Percentiles rank a stretch among this genome's conserved stretches.
Conservation (phyloP, 805 yeast species). For the Zygoascus tannicola region DNA sequence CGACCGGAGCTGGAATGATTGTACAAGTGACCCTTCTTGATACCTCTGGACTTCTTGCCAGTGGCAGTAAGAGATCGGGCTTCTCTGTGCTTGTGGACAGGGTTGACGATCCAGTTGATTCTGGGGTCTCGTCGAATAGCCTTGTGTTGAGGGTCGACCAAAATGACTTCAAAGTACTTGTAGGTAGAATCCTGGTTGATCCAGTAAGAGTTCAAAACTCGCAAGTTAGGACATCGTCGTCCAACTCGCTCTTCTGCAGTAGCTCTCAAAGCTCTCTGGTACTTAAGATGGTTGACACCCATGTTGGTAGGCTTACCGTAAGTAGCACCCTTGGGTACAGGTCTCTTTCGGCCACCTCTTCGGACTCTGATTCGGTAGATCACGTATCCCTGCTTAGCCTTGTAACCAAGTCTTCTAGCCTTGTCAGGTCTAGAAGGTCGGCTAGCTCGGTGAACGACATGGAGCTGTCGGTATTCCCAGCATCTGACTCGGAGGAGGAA, state of each 20-base stretch:
- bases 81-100: constrained; percentile 99
- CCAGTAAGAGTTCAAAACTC: constrained; percentile 99
- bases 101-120: constrained; percentile 99
- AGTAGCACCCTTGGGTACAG: constrained; percentile 99
- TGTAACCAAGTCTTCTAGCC: constrained; percentile 99
- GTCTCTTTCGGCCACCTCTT: constrained; percentile 99
- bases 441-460: constrained; percentile 96
- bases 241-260: constrained; percentile 99
- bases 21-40: constrained; percentile 99
- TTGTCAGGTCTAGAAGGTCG: constrained; percentile 99
- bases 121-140: constrained; percentile 98
- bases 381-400: constrained; percentile 99
- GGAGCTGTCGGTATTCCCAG: constrained; percentile 99
- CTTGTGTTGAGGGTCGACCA: constrained; percentile 95
- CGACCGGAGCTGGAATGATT: constrained; percentile 98
- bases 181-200: constrained; percentile 98
- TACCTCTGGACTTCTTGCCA: constrained; percentile 99
- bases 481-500: constrained; percentile 99
- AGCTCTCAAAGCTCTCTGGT: constrained; percentile 96
- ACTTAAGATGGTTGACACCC: constrained; percentile 98
- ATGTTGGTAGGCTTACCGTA: constrained; percentile 99
- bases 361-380: constrained; percentile 98
- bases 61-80: constrained; percentile 96
- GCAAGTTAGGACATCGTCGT: constrained; percentile 96
- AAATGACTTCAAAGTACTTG: constrained; percentile 98